These are phyloP conservation scores for Xylaria polymorpha DNA, from an alignment of 2,329 filamentous ascomycete genomes.

Conservation along the genomic window DNA sequence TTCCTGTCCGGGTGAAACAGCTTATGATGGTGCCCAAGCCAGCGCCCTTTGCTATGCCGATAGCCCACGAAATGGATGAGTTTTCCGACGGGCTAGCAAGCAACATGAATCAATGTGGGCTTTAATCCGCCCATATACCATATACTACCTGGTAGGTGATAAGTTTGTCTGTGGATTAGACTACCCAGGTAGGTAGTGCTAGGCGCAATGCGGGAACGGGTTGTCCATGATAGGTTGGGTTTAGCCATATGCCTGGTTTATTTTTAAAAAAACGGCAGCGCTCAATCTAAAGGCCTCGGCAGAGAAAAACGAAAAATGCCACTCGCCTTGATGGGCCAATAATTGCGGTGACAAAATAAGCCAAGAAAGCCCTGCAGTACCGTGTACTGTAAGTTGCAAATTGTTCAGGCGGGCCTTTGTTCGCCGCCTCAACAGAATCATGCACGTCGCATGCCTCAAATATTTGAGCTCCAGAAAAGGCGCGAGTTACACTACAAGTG, in stretches of 20 bases:
- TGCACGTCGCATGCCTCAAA: background rate
- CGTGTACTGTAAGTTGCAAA: background rate
- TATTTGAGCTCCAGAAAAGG: background rate
- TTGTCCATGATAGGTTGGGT: slow-evolving; percentile 12
- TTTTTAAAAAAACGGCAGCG: background rate
- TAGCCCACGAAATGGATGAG: background rate
- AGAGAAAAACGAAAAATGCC: background rate
- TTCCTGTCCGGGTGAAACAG: slow-evolving; percentile 16
- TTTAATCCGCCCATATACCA: slow-evolving; percentile 1
- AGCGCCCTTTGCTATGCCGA: background rate
- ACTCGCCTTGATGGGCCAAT: slow-evolving; percentile 14
- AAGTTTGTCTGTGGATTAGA: background rate
- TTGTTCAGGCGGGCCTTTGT: background rate
- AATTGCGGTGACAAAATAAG: slow-evolving; percentile 14
- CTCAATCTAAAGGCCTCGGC: slow-evolving; percentile 1
- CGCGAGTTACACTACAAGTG: background rate
- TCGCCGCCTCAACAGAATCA: background rate
- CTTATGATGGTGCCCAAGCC: slow-evolving; percentile 9
- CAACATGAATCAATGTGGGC: slow-evolving; percentile 19
- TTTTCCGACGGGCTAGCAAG: slow-evolving; percentile 11
- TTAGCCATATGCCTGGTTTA: background rate
- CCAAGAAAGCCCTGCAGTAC: background rate
- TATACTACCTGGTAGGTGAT: background rate
- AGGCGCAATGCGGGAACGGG: slow-evolving; percentile 12
- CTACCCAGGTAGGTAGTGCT: background rate